phyloP scores from a whole-genome alignment of 805 yeast species.

The Kazachstania bromeliacearum region DNA sequence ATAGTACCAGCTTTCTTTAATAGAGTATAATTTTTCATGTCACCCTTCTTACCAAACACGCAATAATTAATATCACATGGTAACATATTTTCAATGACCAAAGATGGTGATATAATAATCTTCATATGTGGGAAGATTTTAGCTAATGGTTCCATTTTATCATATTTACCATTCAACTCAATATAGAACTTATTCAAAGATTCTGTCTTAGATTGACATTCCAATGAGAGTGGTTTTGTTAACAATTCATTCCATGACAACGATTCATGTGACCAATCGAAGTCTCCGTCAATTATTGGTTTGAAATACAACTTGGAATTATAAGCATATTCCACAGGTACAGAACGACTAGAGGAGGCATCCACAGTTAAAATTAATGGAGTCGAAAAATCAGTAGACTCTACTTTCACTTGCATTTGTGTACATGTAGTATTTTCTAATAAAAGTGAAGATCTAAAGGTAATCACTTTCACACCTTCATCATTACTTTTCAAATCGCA shows the following conservation, averaged over 20 bases:
- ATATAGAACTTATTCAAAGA: slow-evolving; percentile 45
- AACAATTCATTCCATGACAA: slow-evolving; percentile 59
- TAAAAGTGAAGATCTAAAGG: slow-evolving; percentile 66
- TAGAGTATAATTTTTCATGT: slow-evolving; percentile 54
- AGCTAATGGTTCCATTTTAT: slow-evolving; percentile 59
- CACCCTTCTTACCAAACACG: slow-evolving; percentile 64
- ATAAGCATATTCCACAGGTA: slow-evolving; percentile 68
- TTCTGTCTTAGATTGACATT: slow-evolving; percentile 44
- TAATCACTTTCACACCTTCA: slow-evolving; percentile 70
- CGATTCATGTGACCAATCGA: slow-evolving; percentile 57
- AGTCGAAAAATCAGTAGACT: slow-evolving; percentile 23
- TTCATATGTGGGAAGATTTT: slow-evolving; percentile 77
- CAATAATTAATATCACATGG: slow-evolving; percentile 74
- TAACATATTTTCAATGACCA: slow-evolving; percentile 72
- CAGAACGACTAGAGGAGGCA: slow-evolving; percentile 50
- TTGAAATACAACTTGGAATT: slow-evolving; percentile 46
- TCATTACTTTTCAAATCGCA: slow-evolving; percentile 62
- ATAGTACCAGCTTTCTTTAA: slow-evolving; percentile 58
- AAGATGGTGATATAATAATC: slow-evolving; percentile 70
- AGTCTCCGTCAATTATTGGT: slow-evolving; percentile 50
- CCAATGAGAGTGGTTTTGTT: slow-evolving; percentile 42
- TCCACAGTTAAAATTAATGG: slow-evolving; percentile 34
- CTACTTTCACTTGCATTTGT: slow-evolving; percentile 37
- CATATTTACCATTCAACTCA: slow-evolving; percentile 61
- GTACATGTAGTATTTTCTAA: slow-evolving; percentile 62